Percentiles rank a stretch among this genome's conserved stretches.
Evolutionary conservation across 257 asterid genomes (phyloP).

Genomic region (Henckelia pumila): DNA sequence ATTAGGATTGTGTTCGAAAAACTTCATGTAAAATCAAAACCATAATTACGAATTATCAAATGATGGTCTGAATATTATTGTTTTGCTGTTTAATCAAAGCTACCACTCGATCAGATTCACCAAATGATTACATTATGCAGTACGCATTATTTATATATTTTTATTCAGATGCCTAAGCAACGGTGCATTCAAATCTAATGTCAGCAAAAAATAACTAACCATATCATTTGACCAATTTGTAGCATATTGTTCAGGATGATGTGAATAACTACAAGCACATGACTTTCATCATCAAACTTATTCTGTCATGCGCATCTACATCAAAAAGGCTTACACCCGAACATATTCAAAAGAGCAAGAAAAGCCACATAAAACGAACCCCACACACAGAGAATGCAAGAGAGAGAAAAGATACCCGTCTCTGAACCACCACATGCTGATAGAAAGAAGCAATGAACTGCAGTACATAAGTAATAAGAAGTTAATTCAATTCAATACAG

Average conservation of each 20-base stretch:
- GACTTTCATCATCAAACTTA: background rate
- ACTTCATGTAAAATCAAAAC: constrained; percentile 2
- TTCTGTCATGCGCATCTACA: background rate
- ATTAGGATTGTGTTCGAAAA: constrained; percentile 1
- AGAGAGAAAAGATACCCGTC: constrained; percentile 57
- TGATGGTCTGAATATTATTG: constrained; percentile 1
- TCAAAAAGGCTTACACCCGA: background rate
- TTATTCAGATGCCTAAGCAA: constrained; percentile 6
- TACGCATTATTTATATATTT: background rate
- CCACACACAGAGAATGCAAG: background rate
- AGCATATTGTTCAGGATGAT: constrained; percentile 7
- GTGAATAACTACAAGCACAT: background rate
- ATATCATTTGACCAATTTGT: background rate
- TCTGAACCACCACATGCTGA: constrained; percentile 92
- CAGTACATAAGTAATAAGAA: constrained; percentile 28
- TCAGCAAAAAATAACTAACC: constrained; percentile 4
- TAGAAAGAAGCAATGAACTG: constrained; percentile 96
- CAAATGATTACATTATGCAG: background rate
- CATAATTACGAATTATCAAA: constrained; percentile 14
- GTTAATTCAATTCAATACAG: constrained; percentile 10
- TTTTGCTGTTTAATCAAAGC: background rate
- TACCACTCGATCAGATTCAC: background rate
- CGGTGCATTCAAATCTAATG: background rate
- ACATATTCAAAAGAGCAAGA: background rate
- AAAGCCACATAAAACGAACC: background rate